These are phyloP conservation scores for Xerophyta viscosa DNA, from an alignment of 106 monocot species.

Conservation along the genomic window DNA sequence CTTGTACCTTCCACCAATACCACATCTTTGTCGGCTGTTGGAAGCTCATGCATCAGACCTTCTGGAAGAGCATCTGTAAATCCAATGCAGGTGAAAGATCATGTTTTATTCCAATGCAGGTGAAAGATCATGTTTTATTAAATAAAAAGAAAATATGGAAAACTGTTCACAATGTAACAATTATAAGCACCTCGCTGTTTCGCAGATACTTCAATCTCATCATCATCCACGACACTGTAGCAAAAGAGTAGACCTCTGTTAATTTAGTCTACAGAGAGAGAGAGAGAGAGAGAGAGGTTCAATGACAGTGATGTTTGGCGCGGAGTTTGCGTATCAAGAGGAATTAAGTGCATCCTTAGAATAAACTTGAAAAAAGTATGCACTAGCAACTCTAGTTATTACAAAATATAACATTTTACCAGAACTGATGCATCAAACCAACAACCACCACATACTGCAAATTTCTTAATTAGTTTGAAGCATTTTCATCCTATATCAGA, in stretches of 20 bases:
- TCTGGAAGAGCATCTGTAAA: slow-evolving; percentile 64
- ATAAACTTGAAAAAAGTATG: no score
- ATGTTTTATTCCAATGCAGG: background rate
- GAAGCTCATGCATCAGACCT: slow-evolving; percentile 77
- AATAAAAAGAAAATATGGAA: background rate
- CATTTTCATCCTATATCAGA: no score
- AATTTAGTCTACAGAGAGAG: background rate
- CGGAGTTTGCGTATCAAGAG: no score
- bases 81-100: background rate
- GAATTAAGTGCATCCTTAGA: no score
- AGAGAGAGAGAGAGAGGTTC: no score
- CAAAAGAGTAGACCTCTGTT: background rate
- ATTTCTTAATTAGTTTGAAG: no score
- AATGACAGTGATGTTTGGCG: no score
- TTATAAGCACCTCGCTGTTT: no score
- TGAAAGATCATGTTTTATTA: background rate
- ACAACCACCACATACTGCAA: no score
- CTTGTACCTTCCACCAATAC: background rate
- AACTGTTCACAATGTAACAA: slow-evolving; percentile 27
- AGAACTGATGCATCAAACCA: no score
- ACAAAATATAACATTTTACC: no score
- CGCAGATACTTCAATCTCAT: slow-evolving; percentile 21
- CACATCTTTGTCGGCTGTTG: slow-evolving; percentile 54
- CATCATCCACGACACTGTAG: slow-evolving; percentile 68
- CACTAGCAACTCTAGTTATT: no score